Percentiles rank a stretch among this genome's conserved stretches.
These are phyloP conservation scores for Spiromastix sp. DNA, from an alignment of 2,329 filamentous ascomycete species.

Conservation along the genomic window DNA sequence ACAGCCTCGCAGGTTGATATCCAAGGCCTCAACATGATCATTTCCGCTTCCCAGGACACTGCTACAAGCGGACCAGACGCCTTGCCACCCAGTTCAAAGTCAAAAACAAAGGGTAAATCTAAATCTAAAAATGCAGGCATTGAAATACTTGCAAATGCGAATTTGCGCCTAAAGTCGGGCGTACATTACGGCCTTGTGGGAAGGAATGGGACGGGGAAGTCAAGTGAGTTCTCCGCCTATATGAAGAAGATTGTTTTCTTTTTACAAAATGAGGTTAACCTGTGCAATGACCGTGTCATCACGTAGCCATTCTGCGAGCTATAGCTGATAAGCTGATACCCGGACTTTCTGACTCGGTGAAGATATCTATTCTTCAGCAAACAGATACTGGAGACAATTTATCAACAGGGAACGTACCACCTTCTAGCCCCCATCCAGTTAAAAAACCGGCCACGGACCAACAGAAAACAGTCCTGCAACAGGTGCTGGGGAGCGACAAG, in stretches of 20 bases:
- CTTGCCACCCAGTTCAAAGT: slow-evolving; percentile 14
- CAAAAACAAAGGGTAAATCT: slow-evolving; percentile 29
- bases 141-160: slow-evolving; percentile 61
- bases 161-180: slow-evolving; percentile 61
- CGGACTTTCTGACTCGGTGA: slow-evolving; percentile 56
- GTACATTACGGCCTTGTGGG: slow-evolving; percentile 69
- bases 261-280: too few species aligned
- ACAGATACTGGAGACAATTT: slow-evolving; percentile 35
- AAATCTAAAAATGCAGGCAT: slow-evolving; percentile 42
- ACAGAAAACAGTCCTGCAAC: slow-evolving; percentile 49
- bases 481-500: slow-evolving; percentile 49
- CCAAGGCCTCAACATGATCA: slow-evolving; percentile 60
- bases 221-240: slow-evolving; percentile 42
- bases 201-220: slow-evolving; percentile 74
- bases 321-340: slow-evolving; percentile 71
- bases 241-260: too few species aligned
- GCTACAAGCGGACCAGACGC: neutral
- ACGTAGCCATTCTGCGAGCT: slow-evolving; percentile 56
- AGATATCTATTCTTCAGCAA: slow-evolving; percentile 61
- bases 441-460: slow-evolving; percentile 10
- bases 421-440: neutral
- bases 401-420: neutral
- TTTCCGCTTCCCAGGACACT: slow-evolving; percentile 35
- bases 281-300: too few species aligned
- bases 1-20: slow-evolving; percentile 60